Base-by-base conservation (phyloP, 768 basidiomycete species). In the Solioccasus polychromus region DNA sequence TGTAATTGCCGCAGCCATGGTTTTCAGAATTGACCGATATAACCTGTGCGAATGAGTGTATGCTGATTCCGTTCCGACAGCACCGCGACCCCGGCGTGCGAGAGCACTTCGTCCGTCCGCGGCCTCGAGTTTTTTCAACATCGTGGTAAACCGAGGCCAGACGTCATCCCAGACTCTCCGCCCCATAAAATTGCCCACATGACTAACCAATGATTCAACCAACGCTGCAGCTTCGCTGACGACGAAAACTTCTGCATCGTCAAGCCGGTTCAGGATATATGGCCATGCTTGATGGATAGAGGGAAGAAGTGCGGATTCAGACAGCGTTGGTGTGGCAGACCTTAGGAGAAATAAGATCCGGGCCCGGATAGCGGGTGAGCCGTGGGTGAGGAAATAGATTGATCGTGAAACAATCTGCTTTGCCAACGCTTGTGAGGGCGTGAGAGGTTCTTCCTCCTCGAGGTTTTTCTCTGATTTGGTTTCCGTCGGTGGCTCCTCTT, bases 261-360 rank as follows among this genome's bases (percentile, higher is more conserved):
- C 61, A 11, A 98, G 72, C 8, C 95, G 78, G 54, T 92, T 92
- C 44, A 98, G 68, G 54, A 99, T 80, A 63, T 85, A 90, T n/a
- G 92, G 91, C 96, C 96, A 99, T 2, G 89, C 86, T 18, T 78
- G 77, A 64, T 98, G 89, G 28, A 97, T 78, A 5, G 87, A 76
- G 2, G 92, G 88, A 31, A 98, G 76, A 15, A 97, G 76, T 14
- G 85, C 80, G 11, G 83, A 79, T 57, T 85, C 84, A 0, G 76
- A 77, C 18, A 83, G 71, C 6, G 93, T 82, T 0, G 86, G 78
- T 4, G 89, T 79, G 2, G 93, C 82, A 2, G 82, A 78, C 11
- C 78, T 70, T 31, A 99, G 71, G 12, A 99, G 74, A 2, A 74
- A 68, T 39, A 98, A 73, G 36, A 98, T 89, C 17, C 85, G 81